Conservation (phyloP, 306 rosid genomes). For the Lagenaria siceraria region DNA sequence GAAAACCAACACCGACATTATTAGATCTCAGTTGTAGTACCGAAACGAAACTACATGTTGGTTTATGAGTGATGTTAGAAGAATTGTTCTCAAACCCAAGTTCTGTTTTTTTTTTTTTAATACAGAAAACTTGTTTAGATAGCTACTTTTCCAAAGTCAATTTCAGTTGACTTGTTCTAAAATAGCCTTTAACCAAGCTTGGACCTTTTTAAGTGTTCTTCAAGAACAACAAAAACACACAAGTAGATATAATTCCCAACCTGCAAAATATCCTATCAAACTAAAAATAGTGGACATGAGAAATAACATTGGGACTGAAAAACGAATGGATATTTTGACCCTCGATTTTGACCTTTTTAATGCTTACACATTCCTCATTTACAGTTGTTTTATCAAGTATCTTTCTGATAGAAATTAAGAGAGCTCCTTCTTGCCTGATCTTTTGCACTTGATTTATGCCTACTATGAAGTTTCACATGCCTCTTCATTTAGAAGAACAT, state of each 20-base stretch:
- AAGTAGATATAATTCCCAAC: not conserved
- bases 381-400: not conserved
- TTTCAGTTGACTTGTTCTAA: not conserved
- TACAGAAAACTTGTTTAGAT: not conserved
- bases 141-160: not conserved
- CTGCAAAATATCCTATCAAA: not conserved
- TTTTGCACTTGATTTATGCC: not conserved
- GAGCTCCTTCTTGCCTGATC: not conserved
- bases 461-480: not conserved
- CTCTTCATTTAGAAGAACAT: not conserved
- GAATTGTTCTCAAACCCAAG: too few relatives aligned
- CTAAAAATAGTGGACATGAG: not conserved
- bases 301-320: too few relatives aligned
- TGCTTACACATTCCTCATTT: not conserved
- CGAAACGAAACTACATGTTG: not conserved
- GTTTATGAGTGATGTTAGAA: too few relatives aligned
- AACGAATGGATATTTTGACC: not conserved
- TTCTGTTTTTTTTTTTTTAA: not conserved
- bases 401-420: not conserved
- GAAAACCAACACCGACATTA: slow-evolving; percentile 12
- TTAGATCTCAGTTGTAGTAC: not conserved
- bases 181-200: not conserved
- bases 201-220: not conserved
- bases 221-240: not conserved
- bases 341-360: not conserved